Evolutionary conservation across 345 rosid genomes (phyloP).

Genomic region (Pugionium dolabratum): DNA sequence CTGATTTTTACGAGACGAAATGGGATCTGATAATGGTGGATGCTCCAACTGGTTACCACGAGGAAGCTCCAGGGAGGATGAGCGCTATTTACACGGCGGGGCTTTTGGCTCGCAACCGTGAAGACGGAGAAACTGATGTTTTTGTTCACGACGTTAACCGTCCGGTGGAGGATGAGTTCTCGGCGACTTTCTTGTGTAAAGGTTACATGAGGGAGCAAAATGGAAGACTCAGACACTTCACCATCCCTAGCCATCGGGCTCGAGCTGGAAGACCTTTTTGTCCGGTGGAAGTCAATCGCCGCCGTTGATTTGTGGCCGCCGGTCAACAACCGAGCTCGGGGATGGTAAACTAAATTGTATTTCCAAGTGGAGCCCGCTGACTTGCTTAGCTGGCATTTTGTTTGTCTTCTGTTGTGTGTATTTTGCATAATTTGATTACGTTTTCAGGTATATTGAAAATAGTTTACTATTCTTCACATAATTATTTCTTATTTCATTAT

Average conservation of each 20-base stretch:
- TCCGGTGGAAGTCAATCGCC: slow-evolving; percentile 44
- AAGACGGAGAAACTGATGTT: slow-evolving; percentile 72
- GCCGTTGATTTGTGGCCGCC: slow-evolving; percentile 13
- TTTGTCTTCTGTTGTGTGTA: too few relatives aligned
- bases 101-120: slow-evolving; percentile 76
- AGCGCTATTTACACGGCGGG: slow-evolving; percentile 84
- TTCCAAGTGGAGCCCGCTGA: too few relatives aligned
- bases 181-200: slow-evolving; percentile 63
- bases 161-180: slow-evolving; percentile 25
- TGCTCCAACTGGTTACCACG: slow-evolving; percentile 39
- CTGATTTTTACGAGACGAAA: slow-evolving; percentile 61
- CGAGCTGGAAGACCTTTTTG: slow-evolving; percentile 60
- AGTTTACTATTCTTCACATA: too few relatives aligned
- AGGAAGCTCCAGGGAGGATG: slow-evolving; percentile 92
- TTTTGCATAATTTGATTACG: too few relatives aligned
- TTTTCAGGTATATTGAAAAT: too few relatives aligned
- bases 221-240: slow-evolving; percentile 79
- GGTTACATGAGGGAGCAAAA: slow-evolving; percentile 73
- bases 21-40: slow-evolving; percentile 8
- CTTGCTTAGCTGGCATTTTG: too few relatives aligned
- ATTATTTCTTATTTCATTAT: too few relatives aligned
- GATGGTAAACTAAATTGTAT: too few relatives aligned
- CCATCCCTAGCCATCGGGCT: slow-evolving; percentile 72
- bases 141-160: slow-evolving; percentile 89
- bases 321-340: neutral